phyloP scores from a whole-genome alignment of 208 protist species.

The Kentomonas sorsogonicus region DNA sequence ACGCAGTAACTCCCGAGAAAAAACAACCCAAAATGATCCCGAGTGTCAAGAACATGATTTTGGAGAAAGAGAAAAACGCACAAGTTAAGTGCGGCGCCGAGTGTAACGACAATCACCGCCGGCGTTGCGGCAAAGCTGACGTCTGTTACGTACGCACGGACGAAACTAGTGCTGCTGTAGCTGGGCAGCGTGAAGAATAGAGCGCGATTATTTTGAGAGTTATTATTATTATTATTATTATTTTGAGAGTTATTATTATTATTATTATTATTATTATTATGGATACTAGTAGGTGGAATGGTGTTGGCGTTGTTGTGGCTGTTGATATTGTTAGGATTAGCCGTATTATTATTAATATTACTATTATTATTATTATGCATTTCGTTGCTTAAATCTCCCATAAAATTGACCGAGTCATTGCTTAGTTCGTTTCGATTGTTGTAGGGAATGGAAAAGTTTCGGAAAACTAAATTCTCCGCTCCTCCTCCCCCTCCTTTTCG shows the following conservation, averaged over 20 bases:
- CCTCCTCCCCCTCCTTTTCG: too few species aligned
- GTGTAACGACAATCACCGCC: conserved; percentile 56
- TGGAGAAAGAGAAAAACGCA: conserved; percentile 71
- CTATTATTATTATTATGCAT: conserved; percentile 6
- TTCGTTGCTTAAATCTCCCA: conserved; percentile 1
- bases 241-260: neutral
- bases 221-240: conserved; percentile 8
- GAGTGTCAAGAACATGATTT: conserved; percentile 78
- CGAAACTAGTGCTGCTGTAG: conserved; percentile 79
- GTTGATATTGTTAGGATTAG: neutral
- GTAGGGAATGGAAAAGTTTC: too few species aligned
- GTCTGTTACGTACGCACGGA: conserved; percentile 80
- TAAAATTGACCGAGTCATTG: neutral
- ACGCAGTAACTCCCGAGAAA: conserved; percentile 83
- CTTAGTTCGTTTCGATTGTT: neutral
- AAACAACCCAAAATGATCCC: conserved; percentile 84
- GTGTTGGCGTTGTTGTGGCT: neutral
- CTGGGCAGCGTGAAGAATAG: conserved; percentile 25
- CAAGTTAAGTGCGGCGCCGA: conserved; percentile 64
- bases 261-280: conserved; percentile 12
- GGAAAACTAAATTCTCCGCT: too few species aligned
- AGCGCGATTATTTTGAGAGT: neutral
- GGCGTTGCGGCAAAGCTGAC: conserved; percentile 59
- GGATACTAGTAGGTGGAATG: neutral
- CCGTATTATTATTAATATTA: conserved; percentile 5